These are phyloP conservation scores for Penicillium sp. DNA, from an alignment of 2,329 filamentous ascomycete species.

Conservation along the genomic window DNA sequence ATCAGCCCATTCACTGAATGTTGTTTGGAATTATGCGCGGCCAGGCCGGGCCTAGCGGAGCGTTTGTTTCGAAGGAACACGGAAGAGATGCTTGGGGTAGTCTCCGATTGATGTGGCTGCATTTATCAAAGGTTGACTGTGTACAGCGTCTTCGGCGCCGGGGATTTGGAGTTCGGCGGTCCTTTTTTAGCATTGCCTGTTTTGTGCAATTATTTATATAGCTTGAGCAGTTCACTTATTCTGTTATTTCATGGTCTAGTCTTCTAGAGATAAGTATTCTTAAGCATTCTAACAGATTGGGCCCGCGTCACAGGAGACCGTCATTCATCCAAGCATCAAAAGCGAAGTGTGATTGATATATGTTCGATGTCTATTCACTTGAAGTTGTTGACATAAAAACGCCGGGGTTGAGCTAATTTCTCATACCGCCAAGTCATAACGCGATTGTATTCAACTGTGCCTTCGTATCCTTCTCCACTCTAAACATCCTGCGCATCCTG, in stretches of 20 bases:
- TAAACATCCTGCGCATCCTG: slow-evolving; percentile 20
- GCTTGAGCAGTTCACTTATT: background rate
- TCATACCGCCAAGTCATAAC: background rate
- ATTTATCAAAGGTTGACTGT: background rate
- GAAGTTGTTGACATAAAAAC: slow-evolving; percentile 16
- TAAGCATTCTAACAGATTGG: background rate
- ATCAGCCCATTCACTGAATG: slow-evolving; percentile 55
- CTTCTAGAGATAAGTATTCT: background rate
- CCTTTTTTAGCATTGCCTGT: background rate
- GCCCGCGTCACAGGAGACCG: background rate
- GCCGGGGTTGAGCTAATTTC: background rate
- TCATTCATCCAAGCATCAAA: background rate
- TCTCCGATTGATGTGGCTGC: slow-evolving; percentile 8
- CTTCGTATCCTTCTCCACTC: background rate
- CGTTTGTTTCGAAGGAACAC: slow-evolving; percentile 58
- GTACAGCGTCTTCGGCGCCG: slow-evolving; percentile 12
- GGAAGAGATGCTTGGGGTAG: slow-evolving; percentile 49
- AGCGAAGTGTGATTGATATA: slow-evolving; percentile 3
- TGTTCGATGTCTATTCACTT: slow-evolving; percentile 10
- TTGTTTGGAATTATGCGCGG: slow-evolving; percentile 54
- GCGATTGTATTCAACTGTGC: background rate
- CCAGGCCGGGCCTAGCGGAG: slow-evolving; percentile 45
- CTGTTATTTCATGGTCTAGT: background rate
- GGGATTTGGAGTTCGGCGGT: slow-evolving; percentile 5
- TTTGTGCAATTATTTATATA: background rate